Conservation (phyloP, 1,284 basidiomycete genomes). For the Ustilago crameri region DNA sequence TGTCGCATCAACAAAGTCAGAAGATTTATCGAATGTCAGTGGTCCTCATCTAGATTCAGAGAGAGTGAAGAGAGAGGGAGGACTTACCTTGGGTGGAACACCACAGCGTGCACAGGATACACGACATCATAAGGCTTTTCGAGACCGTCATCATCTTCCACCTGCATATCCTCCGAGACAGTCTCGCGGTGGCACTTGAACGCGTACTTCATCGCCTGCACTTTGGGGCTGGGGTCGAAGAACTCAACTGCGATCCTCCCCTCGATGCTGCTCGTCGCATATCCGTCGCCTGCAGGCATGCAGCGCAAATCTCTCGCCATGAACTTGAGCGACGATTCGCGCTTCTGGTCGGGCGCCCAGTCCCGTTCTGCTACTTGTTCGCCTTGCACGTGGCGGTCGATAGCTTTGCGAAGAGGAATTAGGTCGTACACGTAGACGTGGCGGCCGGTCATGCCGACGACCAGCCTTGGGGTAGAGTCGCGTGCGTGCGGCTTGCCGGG, state of each 20-base stretch:
- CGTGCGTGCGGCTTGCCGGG: slow-evolving; percentile 4
- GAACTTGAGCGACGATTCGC: slow-evolving; percentile 94
- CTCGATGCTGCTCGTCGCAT: slow-evolving; percentile 91
- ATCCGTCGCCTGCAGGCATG: slow-evolving; percentile 92
- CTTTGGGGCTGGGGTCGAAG: slow-evolving; percentile 81
- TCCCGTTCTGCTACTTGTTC: slow-evolving; percentile 28
- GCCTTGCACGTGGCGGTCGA: slow-evolving; percentile 25
- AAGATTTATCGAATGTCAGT: not conserved
- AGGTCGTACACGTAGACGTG: slow-evolving; percentile 59
- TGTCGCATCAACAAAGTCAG: not conserved
- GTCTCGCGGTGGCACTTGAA: slow-evolving; percentile 96
- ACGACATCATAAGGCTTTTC: slow-evolving; percentile 83
- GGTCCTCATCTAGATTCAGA: not conserved
- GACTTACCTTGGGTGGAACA: slow-evolving; percentile 80
- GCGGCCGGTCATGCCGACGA: slow-evolving; percentile 61
- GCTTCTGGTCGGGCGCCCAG: slow-evolving; percentile 72
- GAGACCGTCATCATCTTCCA: slow-evolving; percentile 60
- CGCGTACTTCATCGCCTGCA: slow-evolving; percentile 89
- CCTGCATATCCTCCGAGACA: slow-evolving; percentile 68
- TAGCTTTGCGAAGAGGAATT: slow-evolving; percentile 25
- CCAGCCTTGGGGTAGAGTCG: slow-evolving; percentile 49
- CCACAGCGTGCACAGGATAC: slow-evolving; percentile 95
- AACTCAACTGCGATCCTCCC: slow-evolving; percentile 97
- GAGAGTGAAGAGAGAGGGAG: not conserved
- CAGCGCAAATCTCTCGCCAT: slow-evolving; percentile 90